Base-by-base conservation (phyloP, 2,329 filamentous ascomycete species). In the Colletotrichum lupini region DNA sequence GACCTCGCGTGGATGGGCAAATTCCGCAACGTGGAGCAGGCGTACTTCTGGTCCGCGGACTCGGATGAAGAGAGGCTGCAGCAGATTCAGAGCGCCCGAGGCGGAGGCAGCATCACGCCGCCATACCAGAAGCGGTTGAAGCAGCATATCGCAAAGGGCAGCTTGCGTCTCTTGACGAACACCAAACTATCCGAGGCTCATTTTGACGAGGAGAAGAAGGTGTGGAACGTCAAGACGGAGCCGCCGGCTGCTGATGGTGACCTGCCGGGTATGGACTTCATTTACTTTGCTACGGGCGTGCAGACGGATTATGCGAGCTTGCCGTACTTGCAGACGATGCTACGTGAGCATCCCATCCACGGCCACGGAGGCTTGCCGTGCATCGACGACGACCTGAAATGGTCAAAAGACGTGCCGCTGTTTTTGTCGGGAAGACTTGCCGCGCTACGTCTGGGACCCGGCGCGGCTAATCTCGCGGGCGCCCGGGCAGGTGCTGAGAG, bases 1-100 rank as follows among this genome's bases (percentile, higher is more conserved):
- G 90, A 92, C 69, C 86, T 96, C 1, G 87, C 89, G 60, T 97
- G 94, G 94, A 93, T 96, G 81, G 93, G 92, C 11, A 96, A 96
- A 79, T 96, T 93, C 81, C 91, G 92, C 68, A 96, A 96, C 79
- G 89, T 91, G 67, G 91, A 94, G 76, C 93, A 95, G 79, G 92
- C 93, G 0, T 87, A 88, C 0, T 97, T 95, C 81, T 95, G 93
- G 92, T 90, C 89, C 7, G 92, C 93, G 4, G 93, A 95, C 76
- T 90, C 89, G 6, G 92, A 94, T 73, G 87, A 91, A 30, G 89
- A 95, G 80, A 87, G 93, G 3, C 86, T 92, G 35, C 86, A 91
- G 46, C 92, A 94, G 81, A 87, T 94, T 74, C 86, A 87, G 75
- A 82, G 85, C 57, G 94, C 94, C 0, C 87, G 93, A 7, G 91